Evolutionary conservation across 805 yeast genomes (phyloP).

Genomic region (Candida khao-thaluensis): DNA sequence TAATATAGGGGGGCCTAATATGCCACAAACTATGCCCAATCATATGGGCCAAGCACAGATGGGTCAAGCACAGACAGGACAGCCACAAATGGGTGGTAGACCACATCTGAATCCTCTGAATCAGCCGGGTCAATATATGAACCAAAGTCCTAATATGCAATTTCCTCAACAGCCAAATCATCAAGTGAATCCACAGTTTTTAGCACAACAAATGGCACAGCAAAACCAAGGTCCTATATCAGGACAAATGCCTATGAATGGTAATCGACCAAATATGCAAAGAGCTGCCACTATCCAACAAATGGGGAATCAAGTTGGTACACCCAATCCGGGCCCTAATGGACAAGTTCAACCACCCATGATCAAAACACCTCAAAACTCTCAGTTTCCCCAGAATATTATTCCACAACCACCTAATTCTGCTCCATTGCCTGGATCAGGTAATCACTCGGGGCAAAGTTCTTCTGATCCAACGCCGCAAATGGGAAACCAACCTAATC

Average conservation of each 20-base stretch:
- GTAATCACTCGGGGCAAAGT: slow-evolving; percentile 17
- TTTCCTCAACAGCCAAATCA: slow-evolving; percentile 11
- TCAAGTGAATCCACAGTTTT: slow-evolving; percentile 11
- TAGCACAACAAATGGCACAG: slow-evolving; percentile 10
- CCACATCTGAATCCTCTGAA: slow-evolving; percentile 2
- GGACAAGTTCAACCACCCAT: slow-evolving; percentile 8
- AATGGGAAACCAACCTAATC: slow-evolving; percentile 25
- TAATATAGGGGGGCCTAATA: slow-evolving; percentile 2
- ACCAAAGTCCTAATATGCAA: slow-evolving; percentile 14
- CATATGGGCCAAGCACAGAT: neutral
- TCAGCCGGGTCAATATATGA: slow-evolving; percentile 12
- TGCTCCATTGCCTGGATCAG: slow-evolving; percentile 22
- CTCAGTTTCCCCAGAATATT: slow-evolving; percentile 7
- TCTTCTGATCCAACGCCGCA: slow-evolving; percentile 33
- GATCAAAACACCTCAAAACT: slow-evolving; percentile 7
- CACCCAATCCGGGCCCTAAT: slow-evolving; percentile 5
- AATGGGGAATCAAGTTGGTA: slow-evolving; percentile 9
- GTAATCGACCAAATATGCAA: slow-evolving; percentile 20
- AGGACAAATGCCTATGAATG: slow-evolving; percentile 9
- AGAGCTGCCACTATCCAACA: slow-evolving; percentile 24
- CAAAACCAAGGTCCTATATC: slow-evolving; percentile 8
- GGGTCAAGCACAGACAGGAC: slow-evolving; percentile 1
- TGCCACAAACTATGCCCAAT: slow-evolving; percentile 7
- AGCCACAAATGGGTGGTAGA: slow-evolving; percentile 2
- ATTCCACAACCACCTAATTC: slow-evolving; percentile 21